Evolutionary conservation across 1,284 basidiomycete genomes (phyloP).

Genomic region (Ceratobasidium sp.): DNA sequence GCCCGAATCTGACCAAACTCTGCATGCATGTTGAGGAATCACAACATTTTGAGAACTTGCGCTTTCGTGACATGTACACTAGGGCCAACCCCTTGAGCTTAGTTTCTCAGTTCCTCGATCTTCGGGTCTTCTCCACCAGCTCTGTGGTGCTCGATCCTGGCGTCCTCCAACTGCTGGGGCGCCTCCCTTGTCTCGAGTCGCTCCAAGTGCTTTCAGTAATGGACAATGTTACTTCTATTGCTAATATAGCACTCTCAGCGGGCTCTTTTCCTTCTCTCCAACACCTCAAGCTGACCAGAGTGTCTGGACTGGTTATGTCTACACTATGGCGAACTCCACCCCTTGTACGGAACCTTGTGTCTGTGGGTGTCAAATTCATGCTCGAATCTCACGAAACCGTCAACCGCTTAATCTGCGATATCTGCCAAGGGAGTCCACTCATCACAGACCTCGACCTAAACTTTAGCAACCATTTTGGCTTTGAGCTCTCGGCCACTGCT

Average conservation of each 20-base stretch:
- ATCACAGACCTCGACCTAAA: not conserved
- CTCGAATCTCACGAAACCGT: too few relatives aligned
- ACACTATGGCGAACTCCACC: not conserved
- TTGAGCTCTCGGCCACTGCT: not conserved
- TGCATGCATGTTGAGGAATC: not conserved
- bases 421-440: not conserved
- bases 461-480: not conserved
- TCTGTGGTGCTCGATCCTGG: not conserved
- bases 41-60: not conserved
- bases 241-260: not conserved
- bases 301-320: not conserved
- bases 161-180: not conserved
- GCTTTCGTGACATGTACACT: not conserved
- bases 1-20: not conserved
- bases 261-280: not conserved
- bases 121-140: not conserved
- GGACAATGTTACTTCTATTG: not conserved
- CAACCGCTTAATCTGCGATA: not conserved
- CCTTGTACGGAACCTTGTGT: not conserved
- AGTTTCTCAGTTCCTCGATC: not conserved
- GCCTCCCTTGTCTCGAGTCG: constrained; percentile 12
- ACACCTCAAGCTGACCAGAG: not conserved
- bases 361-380: not conserved
- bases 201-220: too few relatives aligned
- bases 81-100: not conserved